Conservation (phyloP, 2,329 filamentous ascomycete species). For the Aureobasidium sp. region DNA sequence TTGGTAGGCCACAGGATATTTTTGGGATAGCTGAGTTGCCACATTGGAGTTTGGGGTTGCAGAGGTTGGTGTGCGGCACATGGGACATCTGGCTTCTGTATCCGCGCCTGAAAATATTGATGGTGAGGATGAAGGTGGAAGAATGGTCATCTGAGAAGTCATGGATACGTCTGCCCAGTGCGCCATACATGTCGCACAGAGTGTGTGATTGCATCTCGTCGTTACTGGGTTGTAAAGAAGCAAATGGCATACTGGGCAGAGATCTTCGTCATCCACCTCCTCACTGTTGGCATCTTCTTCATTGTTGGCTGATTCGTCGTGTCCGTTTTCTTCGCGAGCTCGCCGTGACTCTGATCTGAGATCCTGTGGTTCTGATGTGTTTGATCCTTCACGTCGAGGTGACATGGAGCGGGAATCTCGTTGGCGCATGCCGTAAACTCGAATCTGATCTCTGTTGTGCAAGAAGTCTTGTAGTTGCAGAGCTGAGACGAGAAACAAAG, state of each 20-base stretch:
- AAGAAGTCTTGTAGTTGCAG: neutral
- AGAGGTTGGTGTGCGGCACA: constrained; percentile 29
- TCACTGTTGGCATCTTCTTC: neutral
- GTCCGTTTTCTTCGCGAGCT: neutral
- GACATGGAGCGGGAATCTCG: neutral
- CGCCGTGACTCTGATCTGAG: neutral
- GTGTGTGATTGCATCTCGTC: constrained; percentile 37
- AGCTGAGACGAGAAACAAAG: neutral
- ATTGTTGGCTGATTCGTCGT: too few relatives aligned
- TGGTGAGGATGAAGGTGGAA: constrained; percentile 17
- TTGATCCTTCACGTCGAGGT: neutral
- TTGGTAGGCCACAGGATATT: constrained; percentile 33
- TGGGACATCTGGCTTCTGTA: constrained; percentile 5
- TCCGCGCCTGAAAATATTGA: neutral
- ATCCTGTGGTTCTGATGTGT: neutral
- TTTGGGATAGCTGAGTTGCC: constrained; percentile 26
- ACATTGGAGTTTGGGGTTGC: constrained; percentile 30
- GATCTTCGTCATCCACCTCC: constrained; percentile 28
- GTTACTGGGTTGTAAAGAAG: constrained; percentile 38
- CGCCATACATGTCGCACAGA: constrained; percentile 42
- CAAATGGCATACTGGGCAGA: constrained; percentile 41
- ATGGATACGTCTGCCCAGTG: constrained; percentile 40
- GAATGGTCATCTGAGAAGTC: constrained; percentile 33
- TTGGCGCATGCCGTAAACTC: neutral
- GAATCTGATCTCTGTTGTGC: neutral